Base-by-base conservation (phyloP, 2,329 filamentous ascomycete genomes). In the Blastomyces percursus region DNA sequence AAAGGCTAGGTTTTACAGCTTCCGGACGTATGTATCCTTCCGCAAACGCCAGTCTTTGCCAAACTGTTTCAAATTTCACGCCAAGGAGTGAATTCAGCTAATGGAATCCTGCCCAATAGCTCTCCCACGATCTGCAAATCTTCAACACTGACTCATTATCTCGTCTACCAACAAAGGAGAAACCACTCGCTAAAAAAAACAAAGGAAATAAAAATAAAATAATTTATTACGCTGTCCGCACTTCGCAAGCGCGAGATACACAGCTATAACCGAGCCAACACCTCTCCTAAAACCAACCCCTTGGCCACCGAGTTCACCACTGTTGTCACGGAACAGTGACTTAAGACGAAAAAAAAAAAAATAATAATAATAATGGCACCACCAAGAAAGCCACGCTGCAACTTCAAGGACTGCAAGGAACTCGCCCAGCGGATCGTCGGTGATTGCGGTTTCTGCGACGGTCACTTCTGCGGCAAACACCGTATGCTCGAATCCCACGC, bases 381-480 rank as follows among this genome's bases (percentile, higher is more conserved):
- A 72, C 74, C 84, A 27, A 83, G 84, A 54, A 76, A 86, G 68
- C 84, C 83, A 65, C 87, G 89, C 70, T 97, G 94, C 82, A 88
- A 83, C 67, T 91, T 90, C 80, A 92, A 93, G 78, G 87, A 91
- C 69, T 97, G 94, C 85, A 90, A 86, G 74, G 87, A 91, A 70
- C 84, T 84, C 38, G 92, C 91, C 19, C 92, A 96, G 77, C 88
- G 90, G 67, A 96, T 99, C 71, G 90, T 96, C 64, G 94, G 94
- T 61, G 93, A 97, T 80, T 99, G 94, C 78, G 88, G 86, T 65
- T 97, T 97, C 81, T 99, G 94, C 80, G 82, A 88, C 62, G 91
- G 92, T 55, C 90, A 95, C 75, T 97, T 90, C 81, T 99, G 94
- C 78, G 90, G 90, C 70, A 96, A 91, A 80, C 94, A 99, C 78